phyloP scores from a whole-genome alignment of 1,284 basidiomycete species.

The Marasmius sp. region DNA sequence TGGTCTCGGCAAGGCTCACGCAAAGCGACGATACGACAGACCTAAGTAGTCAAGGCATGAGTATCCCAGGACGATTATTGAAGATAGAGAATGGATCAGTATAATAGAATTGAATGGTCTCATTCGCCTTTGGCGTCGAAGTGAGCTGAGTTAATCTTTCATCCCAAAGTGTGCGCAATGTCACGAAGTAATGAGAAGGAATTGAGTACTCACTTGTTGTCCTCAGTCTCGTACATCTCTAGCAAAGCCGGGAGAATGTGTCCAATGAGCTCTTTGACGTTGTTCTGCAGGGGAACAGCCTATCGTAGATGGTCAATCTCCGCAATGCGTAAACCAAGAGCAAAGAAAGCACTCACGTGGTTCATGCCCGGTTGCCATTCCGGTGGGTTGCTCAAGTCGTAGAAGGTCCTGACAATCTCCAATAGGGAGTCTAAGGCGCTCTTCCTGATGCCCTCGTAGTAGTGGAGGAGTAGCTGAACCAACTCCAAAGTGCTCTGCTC shows the following conservation, averaged over 20 bases:
- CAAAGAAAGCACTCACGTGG: conserved; percentile 44
- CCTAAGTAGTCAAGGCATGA: conserved; percentile 46
- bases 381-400: conserved; percentile 81
- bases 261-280: conserved; percentile 82
- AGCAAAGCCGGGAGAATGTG: conserved; percentile 78
- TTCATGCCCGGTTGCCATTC: conserved; percentile 82
- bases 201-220: conserved; percentile 85
- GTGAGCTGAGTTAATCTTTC: conserved; percentile 84
- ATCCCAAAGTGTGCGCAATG: conserved; percentile 39
- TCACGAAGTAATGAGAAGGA: conserved; percentile 5
- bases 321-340: conserved; percentile 1
- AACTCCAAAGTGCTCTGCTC: conserved; percentile 82
- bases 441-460: conserved; percentile 98
- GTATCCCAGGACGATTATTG: conserved; percentile 4
- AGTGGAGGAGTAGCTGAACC: conserved; percentile 83
- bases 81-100: conserved; percentile 12
- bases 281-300: conserved; percentile 63
- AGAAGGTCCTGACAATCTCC: conserved; percentile 90
- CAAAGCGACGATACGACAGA: conserved; percentile 86
- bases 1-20: conserved; percentile 85
- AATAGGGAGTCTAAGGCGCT: conserved; percentile 88
- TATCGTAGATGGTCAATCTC: conserved; percentile 20
- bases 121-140: conserved; percentile 68
- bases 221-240: conserved; percentile 92
- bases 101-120: conserved; percentile 42